phyloP scores from a whole-genome alignment of 306 rosid genomes.

The Urtica urens region DNA sequence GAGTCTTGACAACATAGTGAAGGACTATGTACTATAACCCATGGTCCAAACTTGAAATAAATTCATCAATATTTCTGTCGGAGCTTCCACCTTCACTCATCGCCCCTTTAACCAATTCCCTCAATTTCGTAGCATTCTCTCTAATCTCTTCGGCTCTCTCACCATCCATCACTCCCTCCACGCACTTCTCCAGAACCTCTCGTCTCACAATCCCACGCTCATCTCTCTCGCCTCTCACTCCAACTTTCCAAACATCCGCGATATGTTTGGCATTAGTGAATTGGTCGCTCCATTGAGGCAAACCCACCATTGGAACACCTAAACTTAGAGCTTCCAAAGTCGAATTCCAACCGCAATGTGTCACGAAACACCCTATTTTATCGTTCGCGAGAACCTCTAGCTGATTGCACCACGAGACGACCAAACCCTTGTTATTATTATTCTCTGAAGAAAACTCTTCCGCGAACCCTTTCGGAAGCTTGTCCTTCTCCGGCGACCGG shows the following conservation, averaged over 20 bases:
- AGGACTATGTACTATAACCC: too few species aligned
- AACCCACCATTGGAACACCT: conserved; percentile 11
- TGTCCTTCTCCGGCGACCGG: conserved; percentile 10
- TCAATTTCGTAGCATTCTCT: conserved; percentile 7
- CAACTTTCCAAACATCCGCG: conserved; percentile 16
- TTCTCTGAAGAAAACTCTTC: conserved; percentile 12
- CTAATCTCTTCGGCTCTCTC: conserved; percentile 4
- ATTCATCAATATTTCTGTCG: conserved; percentile 4
- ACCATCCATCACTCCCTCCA: conserved; percentile 7
- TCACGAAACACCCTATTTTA: conserved; percentile 5
- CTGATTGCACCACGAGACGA: conserved; percentile 6
- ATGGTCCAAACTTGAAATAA: background rate
- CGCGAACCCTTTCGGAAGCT: conserved; percentile 18
- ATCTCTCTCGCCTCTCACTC: background rate
- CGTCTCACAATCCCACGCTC: conserved; percentile 6
- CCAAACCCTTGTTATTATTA: conserved; percentile 8
- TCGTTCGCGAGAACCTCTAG: background rate
- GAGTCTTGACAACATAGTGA: too few species aligned
- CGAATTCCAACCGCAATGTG: conserved; percentile 11
- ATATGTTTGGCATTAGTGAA: conserved; percentile 8
- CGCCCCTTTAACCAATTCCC: background rate
- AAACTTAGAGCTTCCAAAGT: conserved; percentile 12
- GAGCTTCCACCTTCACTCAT: conserved; percentile 9
- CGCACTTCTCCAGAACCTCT: background rate
- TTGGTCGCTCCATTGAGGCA: conserved; percentile 16